Percentiles rank a stretch among this genome's conserved stretches.
Evolutionary conservation across 2,329 filamentous ascomycete genomes (phyloP).

Genomic region (Penicillium decumbens): DNA sequence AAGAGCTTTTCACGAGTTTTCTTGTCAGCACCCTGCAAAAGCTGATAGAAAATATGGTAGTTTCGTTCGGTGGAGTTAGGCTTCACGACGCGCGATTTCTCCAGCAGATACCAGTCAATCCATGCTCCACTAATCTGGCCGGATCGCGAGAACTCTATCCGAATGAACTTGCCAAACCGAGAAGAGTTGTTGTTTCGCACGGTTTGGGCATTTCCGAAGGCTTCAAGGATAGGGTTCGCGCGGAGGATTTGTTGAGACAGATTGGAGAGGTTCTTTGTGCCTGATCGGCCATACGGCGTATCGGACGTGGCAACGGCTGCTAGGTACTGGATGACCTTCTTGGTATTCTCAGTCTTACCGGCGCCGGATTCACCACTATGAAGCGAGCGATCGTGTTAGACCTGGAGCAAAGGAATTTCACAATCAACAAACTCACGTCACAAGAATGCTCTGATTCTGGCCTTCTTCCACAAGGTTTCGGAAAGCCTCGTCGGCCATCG

Average conservation of each 20-base stretch:
- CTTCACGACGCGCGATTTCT: slow-evolving; percentile 94
- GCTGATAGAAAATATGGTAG: slow-evolving; percentile 96
- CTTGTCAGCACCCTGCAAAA: slow-evolving; percentile 75
- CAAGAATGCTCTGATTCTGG: slow-evolving; percentile 92
- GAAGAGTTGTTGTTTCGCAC: slow-evolving; percentile 98
- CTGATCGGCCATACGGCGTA: slow-evolving; percentile 57
- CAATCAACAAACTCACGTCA: slow-evolving; percentile 56
- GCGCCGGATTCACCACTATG: slow-evolving; percentile 83
- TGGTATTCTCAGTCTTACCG: slow-evolving; percentile 98
- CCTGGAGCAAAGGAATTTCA: neutral
- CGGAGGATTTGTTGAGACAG: slow-evolving; percentile 94
- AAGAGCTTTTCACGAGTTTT: slow-evolving; percentile 71
- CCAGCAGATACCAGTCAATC: slow-evolving; percentile 96
- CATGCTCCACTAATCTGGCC: slow-evolving; percentile 93
- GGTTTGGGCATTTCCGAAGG: slow-evolving; percentile 96
- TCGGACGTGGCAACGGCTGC: slow-evolving; percentile 89
- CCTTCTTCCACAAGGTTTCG: slow-evolving; percentile 92
- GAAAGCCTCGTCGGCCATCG: slow-evolving; percentile 95
- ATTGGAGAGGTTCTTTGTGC: slow-evolving; percentile 67
- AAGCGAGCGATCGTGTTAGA: neutral
- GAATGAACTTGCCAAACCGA: slow-evolving; percentile 96
- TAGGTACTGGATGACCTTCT: slow-evolving; percentile 98
- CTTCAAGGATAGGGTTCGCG: slow-evolving; percentile 94
- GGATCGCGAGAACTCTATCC: slow-evolving; percentile 84
- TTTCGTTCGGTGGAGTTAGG: slow-evolving; percentile 85